Evolutionary conservation across 2,329 filamentous ascomycete genomes (phyloP).

Genomic region (Exserohilum rostratum): DNA sequence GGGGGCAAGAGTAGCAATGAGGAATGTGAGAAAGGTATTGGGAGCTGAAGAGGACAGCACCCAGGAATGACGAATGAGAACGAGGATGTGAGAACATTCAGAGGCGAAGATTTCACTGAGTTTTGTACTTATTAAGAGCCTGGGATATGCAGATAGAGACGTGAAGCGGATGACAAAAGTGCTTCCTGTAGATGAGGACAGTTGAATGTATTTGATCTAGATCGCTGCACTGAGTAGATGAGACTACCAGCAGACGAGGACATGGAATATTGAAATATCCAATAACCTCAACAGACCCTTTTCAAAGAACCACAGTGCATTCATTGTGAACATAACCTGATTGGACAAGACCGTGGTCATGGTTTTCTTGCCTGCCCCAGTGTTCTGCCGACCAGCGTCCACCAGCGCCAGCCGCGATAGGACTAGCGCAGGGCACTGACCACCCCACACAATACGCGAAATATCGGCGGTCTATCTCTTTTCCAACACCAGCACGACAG

Average conservation of each 20-base stretch:
- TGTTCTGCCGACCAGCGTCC: neutral
- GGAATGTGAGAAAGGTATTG: constrained; percentile 38
- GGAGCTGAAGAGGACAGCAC: constrained; percentile 16
- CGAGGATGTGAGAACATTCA: constrained; percentile 14
- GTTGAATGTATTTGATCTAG: neutral
- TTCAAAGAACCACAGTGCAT: too few relatives aligned
- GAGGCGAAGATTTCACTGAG: constrained; percentile 16
- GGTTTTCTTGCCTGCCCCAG: neutral
- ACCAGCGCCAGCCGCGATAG: neutral
- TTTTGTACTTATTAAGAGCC: constrained; percentile 29
- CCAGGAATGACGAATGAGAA: constrained; percentile 1
- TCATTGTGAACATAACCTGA: neutral
- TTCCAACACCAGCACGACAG: constrained; percentile 27
- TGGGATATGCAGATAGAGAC: constrained; percentile 40
- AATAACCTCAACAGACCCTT: neutral
- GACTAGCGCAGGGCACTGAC: constrained; percentile 4
- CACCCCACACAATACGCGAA: constrained; percentile 31
- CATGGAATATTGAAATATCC: neutral
- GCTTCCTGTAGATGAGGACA: constrained; percentile 24
- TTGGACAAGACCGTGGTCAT: neutral
- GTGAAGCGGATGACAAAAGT: constrained; percentile 43
- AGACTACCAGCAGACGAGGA: too few relatives aligned
- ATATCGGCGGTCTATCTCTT: constrained; percentile 27
- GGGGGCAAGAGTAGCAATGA: constrained; percentile 36
- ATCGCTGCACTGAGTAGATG: too few relatives aligned